phyloP scores from a whole-genome alignment of 345 rosid species.

The Punica granatum region DNA sequence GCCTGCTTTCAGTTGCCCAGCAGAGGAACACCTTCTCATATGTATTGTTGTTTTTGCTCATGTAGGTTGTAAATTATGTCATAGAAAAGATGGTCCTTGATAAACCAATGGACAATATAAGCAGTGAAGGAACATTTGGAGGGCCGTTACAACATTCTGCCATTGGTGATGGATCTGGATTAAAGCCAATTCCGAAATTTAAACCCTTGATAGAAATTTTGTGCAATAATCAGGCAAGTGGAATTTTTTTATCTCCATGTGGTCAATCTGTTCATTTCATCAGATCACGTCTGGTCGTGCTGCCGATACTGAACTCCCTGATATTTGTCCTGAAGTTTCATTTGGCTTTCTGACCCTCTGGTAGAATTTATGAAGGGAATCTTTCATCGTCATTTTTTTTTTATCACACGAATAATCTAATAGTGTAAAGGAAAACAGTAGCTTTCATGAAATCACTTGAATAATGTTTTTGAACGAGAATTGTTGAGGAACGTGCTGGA shows the following conservation, averaged over 20 bases:
- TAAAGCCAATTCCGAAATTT: conserved; percentile 71
- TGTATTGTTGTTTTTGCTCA: conserved; percentile 13
- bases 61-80: conserved; percentile 92
- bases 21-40: conserved; percentile 2
- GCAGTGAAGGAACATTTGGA: conserved; percentile 52
- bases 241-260: background rate
- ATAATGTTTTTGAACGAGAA: background rate
- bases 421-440: background rate
- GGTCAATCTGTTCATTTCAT: background rate
- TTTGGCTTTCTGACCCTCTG: background rate
- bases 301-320: no score
- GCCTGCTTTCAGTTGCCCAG: background rate
- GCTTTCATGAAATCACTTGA: background rate
- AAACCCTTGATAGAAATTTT: conserved; percentile 84
- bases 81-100: conserved; percentile 87
- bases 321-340: background rate
- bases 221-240: conserved; percentile 94
- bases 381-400: background rate
- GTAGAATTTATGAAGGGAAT: background rate
- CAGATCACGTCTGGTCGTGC: no score
- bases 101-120: conserved; percentile 55
- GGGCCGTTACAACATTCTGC: conserved; percentile 59
- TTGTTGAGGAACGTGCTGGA: background rate
- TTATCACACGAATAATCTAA: no score
- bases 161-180: conserved; percentile 65